Conservation (phyloP, 2,329 filamentous ascomycete genomes). For the Neonectria faginata region DNA sequence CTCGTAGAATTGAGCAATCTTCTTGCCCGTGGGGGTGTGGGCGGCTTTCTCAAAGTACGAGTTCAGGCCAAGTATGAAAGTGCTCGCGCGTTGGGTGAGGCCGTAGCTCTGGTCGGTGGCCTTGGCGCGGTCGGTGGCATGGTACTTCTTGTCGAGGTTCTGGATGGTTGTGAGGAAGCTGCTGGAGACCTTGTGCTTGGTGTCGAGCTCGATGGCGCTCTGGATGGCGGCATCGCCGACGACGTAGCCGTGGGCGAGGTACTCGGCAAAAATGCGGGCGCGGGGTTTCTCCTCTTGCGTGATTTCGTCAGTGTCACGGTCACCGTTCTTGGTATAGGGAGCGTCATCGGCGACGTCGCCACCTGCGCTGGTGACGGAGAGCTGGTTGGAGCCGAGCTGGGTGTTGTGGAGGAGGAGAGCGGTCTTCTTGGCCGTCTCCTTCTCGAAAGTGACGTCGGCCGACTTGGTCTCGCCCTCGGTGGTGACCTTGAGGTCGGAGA, state of each 20-base stretch:
- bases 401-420: slow-evolving; percentile 97
- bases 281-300: slow-evolving; percentile 97
- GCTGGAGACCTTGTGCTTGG: slow-evolving; percentile 85
- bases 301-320: slow-evolving; percentile 75
- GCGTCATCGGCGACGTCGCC: slow-evolving; percentile 75
- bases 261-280: slow-evolving; percentile 92
- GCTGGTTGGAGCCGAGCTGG: slow-evolving; percentile 87
- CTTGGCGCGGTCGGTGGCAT: slow-evolving; percentile 87
- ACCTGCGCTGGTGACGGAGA: slow-evolving; percentile 76
- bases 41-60: slow-evolving; percentile 97
- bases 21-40: slow-evolving; percentile 87
- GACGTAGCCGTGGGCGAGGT: slow-evolving; percentile 93
- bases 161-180: slow-evolving; percentile 83
- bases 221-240: slow-evolving; percentile 81
- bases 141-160: slow-evolving; percentile 85
- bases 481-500: slow-evolving; percentile 83
- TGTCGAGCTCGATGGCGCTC: slow-evolving; percentile 86
- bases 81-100: slow-evolving; percentile 78
- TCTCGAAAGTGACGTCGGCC: slow-evolving; percentile 96
- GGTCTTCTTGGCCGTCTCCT: slow-evolving; percentile 95
- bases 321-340: slow-evolving; percentile 64
- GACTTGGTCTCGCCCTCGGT: slow-evolving; percentile 77
- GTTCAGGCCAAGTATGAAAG: slow-evolving; percentile 72
- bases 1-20: slow-evolving; percentile 88
- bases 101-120: slow-evolving; percentile 87